phyloP scores from a whole-genome alignment of 345 rosid species.

The Salix purpurea region DNA sequence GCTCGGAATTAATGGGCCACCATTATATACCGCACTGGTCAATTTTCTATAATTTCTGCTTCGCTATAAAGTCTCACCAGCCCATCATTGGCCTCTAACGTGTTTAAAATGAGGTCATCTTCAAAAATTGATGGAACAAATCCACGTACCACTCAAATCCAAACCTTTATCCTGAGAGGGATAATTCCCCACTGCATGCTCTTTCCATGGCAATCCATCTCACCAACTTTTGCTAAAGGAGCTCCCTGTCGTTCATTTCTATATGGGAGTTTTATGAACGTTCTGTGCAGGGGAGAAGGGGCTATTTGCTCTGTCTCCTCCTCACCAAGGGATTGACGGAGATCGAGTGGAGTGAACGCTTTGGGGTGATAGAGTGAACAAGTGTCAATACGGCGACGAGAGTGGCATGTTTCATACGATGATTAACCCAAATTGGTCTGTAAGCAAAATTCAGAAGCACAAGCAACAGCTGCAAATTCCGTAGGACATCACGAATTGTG shows the following conservation, averaged over 20 bases:
- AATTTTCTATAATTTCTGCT: neutral
- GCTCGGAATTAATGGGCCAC: neutral
- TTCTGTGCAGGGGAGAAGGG: slow-evolving; percentile 48
- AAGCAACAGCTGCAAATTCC: neutral
- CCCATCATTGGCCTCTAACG: neutral
- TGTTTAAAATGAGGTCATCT: slow-evolving; percentile 3
- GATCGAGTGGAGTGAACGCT: slow-evolving; percentile 45
- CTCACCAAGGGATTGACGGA: slow-evolving; percentile 64
- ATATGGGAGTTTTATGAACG: neutral
- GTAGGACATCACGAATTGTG: neutral
- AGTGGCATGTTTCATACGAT: slow-evolving; percentile 54
- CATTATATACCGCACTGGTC: too few species aligned
- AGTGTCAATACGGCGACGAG: slow-evolving; percentile 19
- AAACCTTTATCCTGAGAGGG: slow-evolving; percentile 31
- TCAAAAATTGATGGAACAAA: neutral
- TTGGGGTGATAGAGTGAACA: slow-evolving; percentile 58
- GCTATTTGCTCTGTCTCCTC: slow-evolving; percentile 49
- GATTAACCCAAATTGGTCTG: slow-evolving; percentile 21
- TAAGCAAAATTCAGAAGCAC: neutral
- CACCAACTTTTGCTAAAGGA: neutral
- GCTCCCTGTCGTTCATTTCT: neutral
- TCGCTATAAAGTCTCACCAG: neutral
- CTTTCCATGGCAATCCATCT: slow-evolving; percentile 41
- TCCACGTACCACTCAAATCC: neutral
- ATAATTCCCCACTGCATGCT: slow-evolving; percentile 51